Evolutionary conservation across 192 early-diverging fungal genomes (phyloP).

Genomic region (Podila horticola): DNA sequence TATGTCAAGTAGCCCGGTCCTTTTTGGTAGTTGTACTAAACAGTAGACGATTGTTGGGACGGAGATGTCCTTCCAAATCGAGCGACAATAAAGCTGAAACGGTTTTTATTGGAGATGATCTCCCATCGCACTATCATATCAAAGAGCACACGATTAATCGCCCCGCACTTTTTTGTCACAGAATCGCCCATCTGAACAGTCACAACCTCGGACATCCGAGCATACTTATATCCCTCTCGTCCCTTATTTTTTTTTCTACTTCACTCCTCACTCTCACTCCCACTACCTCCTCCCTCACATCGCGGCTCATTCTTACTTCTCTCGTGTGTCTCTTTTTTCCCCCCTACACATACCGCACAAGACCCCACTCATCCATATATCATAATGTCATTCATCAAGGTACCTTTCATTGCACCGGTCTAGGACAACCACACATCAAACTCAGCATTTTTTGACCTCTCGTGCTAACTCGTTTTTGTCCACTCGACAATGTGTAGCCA

Average conservation of each 20-base stretch:
- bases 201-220: no score
- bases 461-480: neutral
- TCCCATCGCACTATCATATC: no score
- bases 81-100: no score
- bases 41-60: no score
- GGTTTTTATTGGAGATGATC: no score
- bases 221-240: no score
- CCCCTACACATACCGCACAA: neutral
- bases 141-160: no score
- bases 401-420: neutral
- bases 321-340: neutral
- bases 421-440: neutral
- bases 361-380: neutral
- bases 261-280: neutral
- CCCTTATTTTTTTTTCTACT: neutral
- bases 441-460: neutral
- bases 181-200: no score
- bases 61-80: no score
- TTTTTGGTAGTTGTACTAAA: no score
- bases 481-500: neutral
- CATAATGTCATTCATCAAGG: conserved; percentile 15
- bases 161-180: no score
- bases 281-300: neutral
- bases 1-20: conserved; percentile 27
- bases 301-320: neutral